Evolutionary conservation across 78 protist species (phyloP).

Genomic region (Monosiga brevicollis): DNA sequence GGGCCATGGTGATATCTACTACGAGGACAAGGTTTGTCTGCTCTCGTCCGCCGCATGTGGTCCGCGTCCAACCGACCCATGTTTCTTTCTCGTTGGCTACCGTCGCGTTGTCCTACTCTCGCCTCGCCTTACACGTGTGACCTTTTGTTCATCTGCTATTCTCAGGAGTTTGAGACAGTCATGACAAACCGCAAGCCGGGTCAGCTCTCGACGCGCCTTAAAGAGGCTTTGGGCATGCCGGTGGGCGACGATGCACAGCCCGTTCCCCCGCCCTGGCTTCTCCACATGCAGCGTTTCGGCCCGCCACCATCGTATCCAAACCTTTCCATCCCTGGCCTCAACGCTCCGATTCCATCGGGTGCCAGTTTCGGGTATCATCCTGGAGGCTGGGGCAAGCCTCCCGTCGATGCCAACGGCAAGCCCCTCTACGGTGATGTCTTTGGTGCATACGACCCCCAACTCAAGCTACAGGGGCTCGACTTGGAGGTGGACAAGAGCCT

Average conservation of each 20-base stretch:
- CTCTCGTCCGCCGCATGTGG: too few relatives aligned
- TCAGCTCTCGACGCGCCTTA: conserved; percentile 46
- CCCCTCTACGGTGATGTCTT: conserved; percentile 83
- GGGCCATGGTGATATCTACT: conserved; percentile 67
- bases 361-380: conserved; percentile 47
- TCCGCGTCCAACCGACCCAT: too few relatives aligned
- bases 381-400: conserved; percentile 95
- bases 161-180: conserved; percentile 55
- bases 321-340: conserved; percentile 89
- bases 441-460: conserved; percentile 1
- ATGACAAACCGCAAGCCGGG: conserved; percentile 70
- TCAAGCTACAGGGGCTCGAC: not conserved
- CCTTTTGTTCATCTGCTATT: too few relatives aligned
- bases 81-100: too few relatives aligned
- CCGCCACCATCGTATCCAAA: conserved; percentile 96
- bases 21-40: conserved; percentile 63
- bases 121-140: too few relatives aligned
- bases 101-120: too few relatives aligned
- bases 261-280: conserved; percentile 96
- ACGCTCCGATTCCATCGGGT: conserved; percentile 95
- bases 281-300: conserved; percentile 89
- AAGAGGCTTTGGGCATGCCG: conserved; percentile 77
- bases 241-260: not conserved
- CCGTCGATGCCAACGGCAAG: conserved; percentile 70
- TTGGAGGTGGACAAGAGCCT: not conserved